Conservation (phyloP, 83 land plant species). For the Picea abies region DNA sequence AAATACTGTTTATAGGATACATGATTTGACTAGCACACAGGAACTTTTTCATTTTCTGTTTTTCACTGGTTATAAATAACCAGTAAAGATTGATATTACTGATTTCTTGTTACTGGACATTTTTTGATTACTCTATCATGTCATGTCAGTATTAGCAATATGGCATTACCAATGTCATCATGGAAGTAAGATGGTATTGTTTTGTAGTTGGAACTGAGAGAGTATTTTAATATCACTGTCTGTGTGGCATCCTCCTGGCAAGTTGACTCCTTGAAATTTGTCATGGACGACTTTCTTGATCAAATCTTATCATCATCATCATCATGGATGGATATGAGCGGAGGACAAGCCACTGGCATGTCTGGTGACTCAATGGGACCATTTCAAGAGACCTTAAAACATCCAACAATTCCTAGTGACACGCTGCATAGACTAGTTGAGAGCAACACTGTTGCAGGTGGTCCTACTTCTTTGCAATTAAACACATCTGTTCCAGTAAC, state of each 20-base stretch:
- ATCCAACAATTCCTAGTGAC: background rate
- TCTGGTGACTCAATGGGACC: constrained; percentile 17
- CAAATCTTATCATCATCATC: constrained; percentile 17
- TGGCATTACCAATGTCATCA: background rate
- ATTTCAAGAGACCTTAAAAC: constrained; percentile 14
- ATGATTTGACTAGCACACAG: background rate
- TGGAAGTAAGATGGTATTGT: background rate
- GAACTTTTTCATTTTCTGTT: background rate
- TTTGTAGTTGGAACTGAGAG: background rate
- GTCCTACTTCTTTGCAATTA: constrained; percentile 8
- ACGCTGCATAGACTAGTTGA: background rate
- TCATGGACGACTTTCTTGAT: constrained; percentile 27
- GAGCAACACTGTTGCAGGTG: background rate
- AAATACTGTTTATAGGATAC: background rate
- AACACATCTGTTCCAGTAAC: background rate
- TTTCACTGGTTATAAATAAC: background rate
- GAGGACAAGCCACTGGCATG: constrained; percentile 11
- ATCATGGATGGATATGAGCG: constrained; percentile 17
- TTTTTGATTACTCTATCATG: background rate
- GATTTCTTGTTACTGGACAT: background rate
- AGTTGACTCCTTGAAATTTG: background rate
- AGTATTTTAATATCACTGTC: background rate
- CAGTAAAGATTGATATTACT: background rate
- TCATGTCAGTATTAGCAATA: background rate
- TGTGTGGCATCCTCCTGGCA: background rate